These are phyloP conservation scores for Clonostachys sp. DNA, from an alignment of 2,329 filamentous ascomycete species.

Conservation along the genomic window DNA sequence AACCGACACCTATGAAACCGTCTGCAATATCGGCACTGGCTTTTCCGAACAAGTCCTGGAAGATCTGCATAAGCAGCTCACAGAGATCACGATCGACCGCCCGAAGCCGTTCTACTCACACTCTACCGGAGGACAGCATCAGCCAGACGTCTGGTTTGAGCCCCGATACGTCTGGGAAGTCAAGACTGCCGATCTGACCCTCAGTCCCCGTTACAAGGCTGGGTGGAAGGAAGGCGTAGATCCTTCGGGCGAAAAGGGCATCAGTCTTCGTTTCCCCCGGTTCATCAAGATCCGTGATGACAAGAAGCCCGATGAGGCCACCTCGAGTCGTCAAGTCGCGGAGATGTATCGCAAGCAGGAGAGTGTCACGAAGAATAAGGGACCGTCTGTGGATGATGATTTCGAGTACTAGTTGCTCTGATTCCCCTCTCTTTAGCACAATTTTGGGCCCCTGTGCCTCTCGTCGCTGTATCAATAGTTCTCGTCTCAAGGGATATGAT, in stretches of 20 bases:
- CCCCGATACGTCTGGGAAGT: constrained; percentile 95
- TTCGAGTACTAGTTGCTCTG: constrained; percentile 76
- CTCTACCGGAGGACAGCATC: constrained; percentile 78
- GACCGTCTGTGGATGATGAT: constrained; percentile 86
- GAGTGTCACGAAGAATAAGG: constrained; percentile 80
- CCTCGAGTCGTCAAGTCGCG: constrained; percentile 76
- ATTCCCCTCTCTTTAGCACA: too few relatives aligned
- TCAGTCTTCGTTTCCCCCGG: constrained; percentile 84
- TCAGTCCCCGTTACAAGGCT: constrained; percentile 92
- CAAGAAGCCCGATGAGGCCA: constrained; percentile 92
- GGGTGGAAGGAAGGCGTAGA: constrained; percentile 78
- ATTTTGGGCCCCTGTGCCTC: too few relatives aligned
- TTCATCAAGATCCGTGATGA: constrained; percentile 92
- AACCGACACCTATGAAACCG: constrained; percentile 82
- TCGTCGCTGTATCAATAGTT: too few relatives aligned
- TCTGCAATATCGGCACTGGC: constrained; percentile 98
- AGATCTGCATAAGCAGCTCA: constrained; percentile 73
- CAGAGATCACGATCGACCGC: constrained; percentile 75
- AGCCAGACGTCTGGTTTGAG: constrained; percentile 98
- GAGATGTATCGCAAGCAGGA: constrained; percentile 98
- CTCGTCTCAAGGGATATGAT: too few relatives aligned
- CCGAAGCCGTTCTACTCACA: constrained; percentile 95
- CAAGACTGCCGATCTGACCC: constrained; percentile 89
- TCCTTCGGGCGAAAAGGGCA: constrained; percentile 66
- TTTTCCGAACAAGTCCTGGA: constrained; percentile 95